Evolutionary conservation across 2,329 filamentous ascomycete genomes (phyloP), one percentile per base, ranked within the genome.

Genomic region (Sarocladium oryzae): DNA sequence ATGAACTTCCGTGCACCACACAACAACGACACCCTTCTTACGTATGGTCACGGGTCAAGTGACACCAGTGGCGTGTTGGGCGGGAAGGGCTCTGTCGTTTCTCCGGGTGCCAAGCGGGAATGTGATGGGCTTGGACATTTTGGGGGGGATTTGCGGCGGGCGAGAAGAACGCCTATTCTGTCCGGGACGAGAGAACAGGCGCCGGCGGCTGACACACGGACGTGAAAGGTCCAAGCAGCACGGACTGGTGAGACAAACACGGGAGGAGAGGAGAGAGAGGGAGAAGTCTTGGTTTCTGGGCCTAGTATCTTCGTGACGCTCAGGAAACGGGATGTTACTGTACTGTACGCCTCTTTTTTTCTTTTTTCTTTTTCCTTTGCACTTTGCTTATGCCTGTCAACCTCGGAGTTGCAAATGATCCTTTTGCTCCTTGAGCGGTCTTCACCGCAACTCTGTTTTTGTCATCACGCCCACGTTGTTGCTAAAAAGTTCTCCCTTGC

Each of bases 381-480:
- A 18, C 13, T 7, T 30, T 30, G 13, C 28, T 30, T 30, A 7
- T 30, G 7, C 28, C 28, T 30, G n/a, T n/a, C n/a, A n/a, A n/a
- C n/a, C n/a, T n/a, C n/a, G n/a, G n/a, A n/a, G n/a, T n/a, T n/a
- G n/a, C n/a, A n/a, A n/a, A n/a, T n/a, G n/a, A n/a, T n/a, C n/a
- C n/a, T n/a, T n/a, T n/a, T n/a, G n/a, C n/a, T n/a, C n/a, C n/a
- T n/a, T n/a, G 37, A 21, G 37, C 37, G 23, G 9, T 20, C 37
- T 43, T 11, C 40, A 43, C 40, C 40, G 40, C 40, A 43, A 43
- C 8, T 43, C 40, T 28, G 40, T 11, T 26, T 11, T 26, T 43
- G 23, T 43, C 40, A 43, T 43, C 40, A 18, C 21, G 7, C 40
- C 40, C 40, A 43, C 40, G 40, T 43, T 43, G 21, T 43, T n/a